These are phyloP conservation scores for Rachicladosporium sp. DNA, from an alignment of 2,329 filamentous ascomycete genomes.

Conservation along the genomic window DNA sequence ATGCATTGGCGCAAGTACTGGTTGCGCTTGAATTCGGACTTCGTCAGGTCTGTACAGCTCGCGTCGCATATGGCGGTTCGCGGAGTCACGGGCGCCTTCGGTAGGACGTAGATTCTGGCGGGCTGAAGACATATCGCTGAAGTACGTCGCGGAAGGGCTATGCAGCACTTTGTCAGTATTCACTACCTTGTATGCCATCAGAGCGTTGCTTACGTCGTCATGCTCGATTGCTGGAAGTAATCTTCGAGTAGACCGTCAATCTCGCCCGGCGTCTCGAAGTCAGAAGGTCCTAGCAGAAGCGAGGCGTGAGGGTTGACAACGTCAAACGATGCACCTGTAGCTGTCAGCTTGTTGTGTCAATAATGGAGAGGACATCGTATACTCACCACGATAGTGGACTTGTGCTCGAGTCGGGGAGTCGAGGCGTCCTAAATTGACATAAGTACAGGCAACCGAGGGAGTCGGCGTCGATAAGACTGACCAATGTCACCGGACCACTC, in stretches of 20 bases:
- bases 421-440: slow-evolving; percentile 1
- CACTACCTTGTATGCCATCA: not conserved
- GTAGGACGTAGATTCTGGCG: no score
- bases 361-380: not conserved
- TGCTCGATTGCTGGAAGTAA: slow-evolving; percentile 15
- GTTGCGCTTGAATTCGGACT: no score
- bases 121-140: no score
- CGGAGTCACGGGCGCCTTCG: no score
- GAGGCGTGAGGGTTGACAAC: slow-evolving; percentile 24
- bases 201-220: slow-evolving; percentile 5
- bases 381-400: slow-evolving; percentile 14
- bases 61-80: no score
- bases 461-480: slow-evolving; percentile 7
- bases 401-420: slow-evolving; percentile 14
- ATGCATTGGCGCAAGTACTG: no score
- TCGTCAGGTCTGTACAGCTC: no score
- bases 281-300: slow-evolving; percentile 15
- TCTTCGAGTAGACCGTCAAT: slow-evolving; percentile 22
- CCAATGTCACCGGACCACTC: slow-evolving; percentile 17
- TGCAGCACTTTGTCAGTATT: no score
- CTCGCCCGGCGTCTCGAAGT: slow-evolving; percentile 22
- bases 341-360: not conserved
- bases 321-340: slow-evolving; percentile 21
- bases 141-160: no score
- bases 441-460: not conserved